Evolutionary conservation across 1,284 basidiomycete species (phyloP).

Genomic region (Stygiomarasmius scandens): DNA sequence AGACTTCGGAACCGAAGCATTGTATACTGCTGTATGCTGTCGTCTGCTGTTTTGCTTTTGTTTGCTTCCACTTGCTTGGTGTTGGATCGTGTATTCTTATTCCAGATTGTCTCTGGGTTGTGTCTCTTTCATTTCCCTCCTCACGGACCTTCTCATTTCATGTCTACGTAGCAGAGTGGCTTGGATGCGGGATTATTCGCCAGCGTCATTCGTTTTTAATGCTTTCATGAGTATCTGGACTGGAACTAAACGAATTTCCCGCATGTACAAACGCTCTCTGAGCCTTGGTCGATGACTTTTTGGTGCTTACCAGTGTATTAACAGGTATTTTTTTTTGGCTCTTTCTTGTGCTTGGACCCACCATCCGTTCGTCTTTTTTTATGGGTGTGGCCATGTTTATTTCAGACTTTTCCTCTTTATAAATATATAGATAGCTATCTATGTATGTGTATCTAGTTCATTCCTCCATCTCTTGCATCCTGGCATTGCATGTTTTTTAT

Average conservation of each 20-base stretch:
- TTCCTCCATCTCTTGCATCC: neutral
- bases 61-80: neutral
- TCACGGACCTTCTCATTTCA: conserved; percentile 6
- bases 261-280: neutral
- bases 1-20: neutral
- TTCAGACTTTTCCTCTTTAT: neutral
- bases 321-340: too few relatives aligned
- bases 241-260: neutral
- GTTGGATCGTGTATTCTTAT: neutral
- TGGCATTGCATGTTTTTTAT: neutral
- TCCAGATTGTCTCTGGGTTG: neutral
- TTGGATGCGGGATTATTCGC: neutral
- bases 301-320: too few relatives aligned
- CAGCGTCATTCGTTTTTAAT: neutral
- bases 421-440: neutral
- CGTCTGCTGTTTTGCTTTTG: neutral
- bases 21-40: neutral
- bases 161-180: neutral
- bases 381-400: too few relatives aligned
- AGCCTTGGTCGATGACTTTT: neutral
- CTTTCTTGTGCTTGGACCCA: too few relatives aligned
- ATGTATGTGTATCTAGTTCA: neutral
- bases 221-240: neutral
- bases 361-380: too few relatives aligned
- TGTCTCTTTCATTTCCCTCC: conserved; percentile 7